Percentiles rank a stretch among this genome's conserved stretches.
phyloP scores from a whole-genome alignment of 2,329 filamentous ascomycete species.

The Pseudocercospora crystallina region DNA sequence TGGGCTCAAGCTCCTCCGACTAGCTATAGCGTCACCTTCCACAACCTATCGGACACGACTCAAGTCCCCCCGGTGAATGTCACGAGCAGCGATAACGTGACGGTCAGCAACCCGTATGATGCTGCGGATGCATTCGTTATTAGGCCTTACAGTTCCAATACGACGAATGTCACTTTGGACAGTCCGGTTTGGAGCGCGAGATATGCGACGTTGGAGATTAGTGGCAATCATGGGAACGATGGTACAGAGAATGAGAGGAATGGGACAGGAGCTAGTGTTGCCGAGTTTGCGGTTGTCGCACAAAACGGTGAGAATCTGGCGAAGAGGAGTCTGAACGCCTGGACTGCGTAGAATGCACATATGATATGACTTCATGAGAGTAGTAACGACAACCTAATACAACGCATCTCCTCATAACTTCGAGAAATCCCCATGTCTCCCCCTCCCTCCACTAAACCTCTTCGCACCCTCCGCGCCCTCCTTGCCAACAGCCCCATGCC shows the following conservation, averaged over 20 bases:
- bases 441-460: conserved; percentile 42
- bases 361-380: too few relatives aligned
- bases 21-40: conserved; percentile 56
- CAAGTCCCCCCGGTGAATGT: conserved; percentile 29
- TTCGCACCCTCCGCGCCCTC: conserved; percentile 47
- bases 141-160: conserved; percentile 44
- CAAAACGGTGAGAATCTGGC: conserved; percentile 10
- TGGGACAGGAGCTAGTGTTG: conserved; percentile 51
- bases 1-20: conserved; percentile 59
- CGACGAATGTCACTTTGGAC: conserved; percentile 45
- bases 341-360: not conserved
- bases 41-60: conserved; percentile 45
- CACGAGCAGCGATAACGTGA: conserved; percentile 21
- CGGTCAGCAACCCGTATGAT: conserved; percentile 45
- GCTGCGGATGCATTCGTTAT: conserved; percentile 38
- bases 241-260: conserved; percentile 31
- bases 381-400: too few relatives aligned
- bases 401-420: too few relatives aligned
- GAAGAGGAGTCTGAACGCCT: not conserved
- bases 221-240: conserved; percentile 45
- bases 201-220: conserved; percentile 49
- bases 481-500: conserved; percentile 41
- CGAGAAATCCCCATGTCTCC: conserved; percentile 38
- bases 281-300: conserved; percentile 44
- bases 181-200: conserved; percentile 43